Conservation (phyloP, 1,284 basidiomycete species). For the Fistulinella staudtii region DNA sequence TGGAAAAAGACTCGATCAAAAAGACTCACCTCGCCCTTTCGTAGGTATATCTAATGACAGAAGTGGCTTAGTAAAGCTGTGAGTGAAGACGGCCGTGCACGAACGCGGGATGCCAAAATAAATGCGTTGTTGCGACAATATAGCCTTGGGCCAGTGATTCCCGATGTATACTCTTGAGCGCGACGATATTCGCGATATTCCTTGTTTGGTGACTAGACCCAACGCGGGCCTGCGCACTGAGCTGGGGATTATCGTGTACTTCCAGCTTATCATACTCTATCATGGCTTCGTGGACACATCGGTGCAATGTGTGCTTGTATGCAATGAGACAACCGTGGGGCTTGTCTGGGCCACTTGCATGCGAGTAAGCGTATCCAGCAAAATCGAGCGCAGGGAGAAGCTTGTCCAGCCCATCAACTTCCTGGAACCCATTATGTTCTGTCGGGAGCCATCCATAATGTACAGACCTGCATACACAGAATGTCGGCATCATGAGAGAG, state of each 20-base stretch:
- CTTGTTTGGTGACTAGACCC: constrained; percentile 73
- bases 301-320: constrained; percentile 55
- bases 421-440: constrained; percentile 41
- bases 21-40: constrained; percentile 72
- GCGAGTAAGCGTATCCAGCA: constrained; percentile 58
- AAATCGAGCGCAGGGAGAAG: constrained; percentile 55
- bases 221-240: constrained; percentile 35
- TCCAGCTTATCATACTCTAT: constrained; percentile 69
- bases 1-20: background rate
- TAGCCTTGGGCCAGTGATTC: constrained; percentile 45
- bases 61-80: constrained; percentile 2
- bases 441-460: background rate
- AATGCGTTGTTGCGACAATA: constrained; percentile 80
- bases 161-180: constrained; percentile 44
- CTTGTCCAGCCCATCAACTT: constrained; percentile 72
- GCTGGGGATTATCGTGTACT: constrained; percentile 37
- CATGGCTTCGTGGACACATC: constrained; percentile 40
- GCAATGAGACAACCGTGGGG: constrained; percentile 82
- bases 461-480: constrained; percentile 74
- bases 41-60: constrained; percentile 65
- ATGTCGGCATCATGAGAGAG: constrained; percentile 66
- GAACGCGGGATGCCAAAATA: constrained; percentile 93
- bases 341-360: constrained; percentile 67
- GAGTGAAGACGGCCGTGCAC: constrained; percentile 20
- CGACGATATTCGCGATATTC: constrained; percentile 79